A percentile compares a stretch with the other conserved stretches of the same genome.
Evolutionary conservation across 768 basidiomycete species (phyloP).

Genomic region (Kwoniella heveanensis): DNA sequence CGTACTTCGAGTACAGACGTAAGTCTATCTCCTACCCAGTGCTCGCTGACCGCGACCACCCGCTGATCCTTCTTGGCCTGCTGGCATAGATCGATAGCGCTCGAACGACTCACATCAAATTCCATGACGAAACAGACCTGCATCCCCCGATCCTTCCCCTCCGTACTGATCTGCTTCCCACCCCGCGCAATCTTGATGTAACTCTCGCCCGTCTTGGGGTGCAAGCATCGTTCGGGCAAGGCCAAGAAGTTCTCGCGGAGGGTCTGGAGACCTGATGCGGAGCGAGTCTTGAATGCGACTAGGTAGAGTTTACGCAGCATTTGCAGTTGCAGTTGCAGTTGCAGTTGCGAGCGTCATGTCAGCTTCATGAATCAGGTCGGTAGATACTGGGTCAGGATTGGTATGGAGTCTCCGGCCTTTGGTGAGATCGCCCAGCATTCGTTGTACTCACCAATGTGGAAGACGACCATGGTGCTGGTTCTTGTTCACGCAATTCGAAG

Average conservation of each 20-base stretch:
- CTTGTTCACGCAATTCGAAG: too few species aligned
- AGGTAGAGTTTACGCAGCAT: too few species aligned
- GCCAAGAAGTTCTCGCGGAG: constrained; percentile 41
- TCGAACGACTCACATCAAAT: constrained; percentile 42
- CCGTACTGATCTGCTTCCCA: constrained; percentile 44
- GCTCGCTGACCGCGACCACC: too few species aligned
- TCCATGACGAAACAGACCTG: constrained; percentile 43
- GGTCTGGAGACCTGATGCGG: constrained; percentile 16
- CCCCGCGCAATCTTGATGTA: constrained; percentile 45
- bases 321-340: too few species aligned
- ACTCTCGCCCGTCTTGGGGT: constrained; percentile 13
- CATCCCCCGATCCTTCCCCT: constrained; percentile 43
- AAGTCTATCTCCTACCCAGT: too few species aligned
- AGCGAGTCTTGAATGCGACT: constrained; percentile 27
- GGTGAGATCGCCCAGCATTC: too few species aligned
- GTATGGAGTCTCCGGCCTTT: too few species aligned
- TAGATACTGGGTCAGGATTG: too few species aligned
- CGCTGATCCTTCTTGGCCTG: too few species aligned
- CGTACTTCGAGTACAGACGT: too few species aligned
- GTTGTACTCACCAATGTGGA: constrained; percentile 28
- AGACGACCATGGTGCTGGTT: constrained; percentile 14
- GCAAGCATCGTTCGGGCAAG: constrained; percentile 37
- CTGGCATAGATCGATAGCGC: neutral
- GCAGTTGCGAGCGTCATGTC: too few species aligned
- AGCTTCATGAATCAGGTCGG: too few species aligned